A percentile compares a stretch with the other conserved stretches of the same genome.
These are phyloP conservation scores for Zoysia matrella DNA, from an alignment of 202 grass and related monocot species.

Conservation along the genomic window DNA sequence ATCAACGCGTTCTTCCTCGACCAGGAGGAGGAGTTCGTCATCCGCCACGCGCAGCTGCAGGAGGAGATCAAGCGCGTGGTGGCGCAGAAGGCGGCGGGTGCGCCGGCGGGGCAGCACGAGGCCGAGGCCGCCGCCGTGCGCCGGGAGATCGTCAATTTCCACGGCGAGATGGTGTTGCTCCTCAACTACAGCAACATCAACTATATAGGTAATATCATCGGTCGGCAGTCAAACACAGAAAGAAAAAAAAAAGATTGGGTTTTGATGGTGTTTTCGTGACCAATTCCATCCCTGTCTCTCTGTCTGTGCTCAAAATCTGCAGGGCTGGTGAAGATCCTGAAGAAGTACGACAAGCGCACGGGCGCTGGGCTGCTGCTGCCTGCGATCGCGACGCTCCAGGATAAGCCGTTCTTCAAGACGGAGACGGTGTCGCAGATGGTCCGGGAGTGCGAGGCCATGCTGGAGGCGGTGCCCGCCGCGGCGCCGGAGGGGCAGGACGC, in stretches of 20 bases:
- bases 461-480: constrained; percentile 55
- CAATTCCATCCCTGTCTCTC: background rate
- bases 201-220: constrained; percentile 56
- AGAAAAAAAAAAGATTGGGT: background rate
- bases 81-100: constrained; percentile 9
- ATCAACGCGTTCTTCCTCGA: constrained; percentile 91
- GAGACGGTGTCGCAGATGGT: constrained; percentile 75
- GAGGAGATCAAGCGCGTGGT: constrained; percentile 53
- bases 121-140: constrained; percentile 49
- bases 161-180: constrained; percentile 89
- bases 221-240: background rate
- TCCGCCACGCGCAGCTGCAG: constrained; percentile 69
- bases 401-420: constrained; percentile 73
- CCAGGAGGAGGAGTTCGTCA: constrained; percentile 92
- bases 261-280: background rate
- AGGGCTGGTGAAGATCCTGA: constrained; percentile 64
- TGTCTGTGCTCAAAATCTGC: background rate
- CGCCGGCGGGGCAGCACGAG: constrained; percentile 18
- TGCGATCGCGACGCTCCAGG: constrained; percentile 57
- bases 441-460: constrained; percentile 38
- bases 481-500: constrained; percentile 43
- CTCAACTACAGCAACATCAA: constrained; percentile 97
- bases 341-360: constrained; percentile 42
- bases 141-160: constrained; percentile 77
- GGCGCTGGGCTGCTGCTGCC: constrained; percentile 55